Evolutionary conservation across 768 basidiomycete species (phyloP).

Genomic region (Auricularia cornea): DNA sequence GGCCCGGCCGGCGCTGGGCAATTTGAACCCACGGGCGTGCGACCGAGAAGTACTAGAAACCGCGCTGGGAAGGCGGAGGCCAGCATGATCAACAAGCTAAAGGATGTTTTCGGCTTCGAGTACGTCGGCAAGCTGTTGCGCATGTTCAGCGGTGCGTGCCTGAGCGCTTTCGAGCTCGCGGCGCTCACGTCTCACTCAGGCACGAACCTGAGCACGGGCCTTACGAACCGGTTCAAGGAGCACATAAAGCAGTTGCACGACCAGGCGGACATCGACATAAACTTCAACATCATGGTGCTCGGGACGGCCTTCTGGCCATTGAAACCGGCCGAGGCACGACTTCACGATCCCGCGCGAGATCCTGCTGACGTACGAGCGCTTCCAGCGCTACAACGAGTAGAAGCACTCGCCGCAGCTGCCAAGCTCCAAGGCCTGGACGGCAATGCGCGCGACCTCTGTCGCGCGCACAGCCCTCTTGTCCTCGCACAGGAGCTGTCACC

Average conservation of each 20-base stretch:
- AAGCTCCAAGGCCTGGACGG: constrained; percentile 56
- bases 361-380: constrained; percentile 78
- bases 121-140: constrained; percentile 93
- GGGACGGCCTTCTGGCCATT: constrained; percentile 97
- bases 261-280: constrained; percentile 72
- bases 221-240: constrained; percentile 91
- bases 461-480: too few relatives aligned
- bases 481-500: too few relatives aligned
- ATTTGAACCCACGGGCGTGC: too few relatives aligned
- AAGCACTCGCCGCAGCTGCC: constrained; percentile 90
- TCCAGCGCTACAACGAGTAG: constrained; percentile 86
- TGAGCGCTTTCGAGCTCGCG: not conserved
- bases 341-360: constrained; percentile 88
- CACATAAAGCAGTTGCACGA: constrained; percentile 81
- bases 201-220: constrained; percentile 90
- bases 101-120: constrained; percentile 93
- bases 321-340: constrained; percentile 69
- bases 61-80: too few relatives aligned
- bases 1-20: too few relatives aligned
- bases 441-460: too few relatives aligned
- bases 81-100: too few relatives aligned
- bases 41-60: too few relatives aligned
- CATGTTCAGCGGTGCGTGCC: constrained; percentile 80
- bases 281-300: constrained; percentile 86
- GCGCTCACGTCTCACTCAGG: constrained; percentile 38